Evolutionary conservation across 2,329 filamentous ascomycete species (phyloP).

Genomic region (Ceratocystis albifundus): DNA sequence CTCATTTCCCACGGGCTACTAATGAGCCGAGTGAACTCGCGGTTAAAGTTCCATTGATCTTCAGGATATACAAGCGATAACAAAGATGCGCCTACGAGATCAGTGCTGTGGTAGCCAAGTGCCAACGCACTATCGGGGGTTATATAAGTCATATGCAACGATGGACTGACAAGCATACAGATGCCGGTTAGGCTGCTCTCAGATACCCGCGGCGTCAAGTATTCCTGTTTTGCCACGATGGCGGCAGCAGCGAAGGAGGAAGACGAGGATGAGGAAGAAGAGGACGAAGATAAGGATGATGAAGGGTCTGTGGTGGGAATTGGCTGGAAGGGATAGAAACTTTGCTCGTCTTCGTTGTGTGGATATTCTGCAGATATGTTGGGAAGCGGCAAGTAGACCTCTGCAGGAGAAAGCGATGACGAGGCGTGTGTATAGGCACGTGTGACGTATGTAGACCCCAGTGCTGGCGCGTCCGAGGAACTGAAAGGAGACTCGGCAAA

Average conservation of each 20-base stretch:
- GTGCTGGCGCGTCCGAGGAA: background rate
- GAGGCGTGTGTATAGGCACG: background rate
- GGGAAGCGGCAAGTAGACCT: background rate
- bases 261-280: too few species aligned
- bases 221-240: background rate
- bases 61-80: conserved; percentile 76
- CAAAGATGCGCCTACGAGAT: conserved; percentile 64
- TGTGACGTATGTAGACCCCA: background rate
- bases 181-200: conserved; percentile 36
- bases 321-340: conserved; percentile 46
- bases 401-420: background rate
- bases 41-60: conserved; percentile 69
- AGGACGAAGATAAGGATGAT: too few species aligned
- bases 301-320: background rate
- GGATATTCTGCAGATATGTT: conserved; percentile 32
- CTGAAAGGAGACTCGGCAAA: background rate
- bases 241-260: background rate
- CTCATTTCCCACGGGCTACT: conserved; percentile 66
- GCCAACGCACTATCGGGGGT: conserved; percentile 65
- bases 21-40: conserved; percentile 78
- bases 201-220: background rate
- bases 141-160: conserved; percentile 74
- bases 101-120: conserved; percentile 61
- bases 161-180: conserved; percentile 72
- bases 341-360: conserved; percentile 27